phyloP scores from a whole-genome alignment of 2,329 filamentous ascomycete genomes.

The Zelopaecilomyces penicillatus region DNA sequence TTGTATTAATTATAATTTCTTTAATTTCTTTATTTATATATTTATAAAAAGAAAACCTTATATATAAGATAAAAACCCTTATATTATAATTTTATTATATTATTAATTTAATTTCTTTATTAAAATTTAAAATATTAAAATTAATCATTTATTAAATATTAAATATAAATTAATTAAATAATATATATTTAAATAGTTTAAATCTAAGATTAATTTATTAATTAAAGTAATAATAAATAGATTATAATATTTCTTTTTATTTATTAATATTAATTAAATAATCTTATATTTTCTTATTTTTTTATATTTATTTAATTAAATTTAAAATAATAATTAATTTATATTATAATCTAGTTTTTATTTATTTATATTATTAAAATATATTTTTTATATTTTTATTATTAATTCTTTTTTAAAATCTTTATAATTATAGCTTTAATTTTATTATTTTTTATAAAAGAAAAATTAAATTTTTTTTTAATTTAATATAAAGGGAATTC shows the following conservation, averaged over 20 bases:
- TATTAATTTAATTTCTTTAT: neutral
- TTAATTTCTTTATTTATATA: no score
- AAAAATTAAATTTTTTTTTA: no score
- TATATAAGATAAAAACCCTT: neutral
- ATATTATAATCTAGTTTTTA: neutral
- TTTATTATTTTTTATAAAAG: no score
- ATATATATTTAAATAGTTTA: neutral
- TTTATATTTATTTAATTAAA: neutral
- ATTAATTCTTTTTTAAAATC: no score
- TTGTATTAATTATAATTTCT: no score
- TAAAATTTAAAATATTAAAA: neutral
- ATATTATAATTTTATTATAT: neutral
- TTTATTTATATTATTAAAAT: neutral
- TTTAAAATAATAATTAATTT: neutral
- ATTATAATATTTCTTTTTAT: neutral
- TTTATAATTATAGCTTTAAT: no score
- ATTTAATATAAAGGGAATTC: no score
- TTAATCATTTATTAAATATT: neutral
- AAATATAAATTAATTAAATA: neutral
- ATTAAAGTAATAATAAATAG: neutral
- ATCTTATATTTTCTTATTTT: neutral
- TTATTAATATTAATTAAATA: neutral
- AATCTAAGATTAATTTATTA: neutral
- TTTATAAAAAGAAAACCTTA: neutral
- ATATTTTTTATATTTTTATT: neutral